Evolutionary conservation across 352 stramenopile species (phyloP), one percentile per base, ranked within the genome.

Genomic region (Saprolegnia diclina): DNA sequence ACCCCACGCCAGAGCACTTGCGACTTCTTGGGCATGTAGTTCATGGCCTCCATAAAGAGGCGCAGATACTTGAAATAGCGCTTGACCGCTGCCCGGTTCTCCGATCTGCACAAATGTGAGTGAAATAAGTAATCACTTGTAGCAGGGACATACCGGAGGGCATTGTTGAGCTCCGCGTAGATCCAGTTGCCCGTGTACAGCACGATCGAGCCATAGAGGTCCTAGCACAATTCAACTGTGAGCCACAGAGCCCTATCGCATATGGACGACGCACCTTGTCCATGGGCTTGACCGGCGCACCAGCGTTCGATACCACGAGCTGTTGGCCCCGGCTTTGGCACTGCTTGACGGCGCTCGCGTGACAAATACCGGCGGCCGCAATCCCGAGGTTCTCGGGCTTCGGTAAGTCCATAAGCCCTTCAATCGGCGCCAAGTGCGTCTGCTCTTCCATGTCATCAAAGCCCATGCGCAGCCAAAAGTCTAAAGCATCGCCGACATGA

Each of bases 391-490:
- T 65, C 11, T 29, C 35, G 18, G 56, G 56, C 29, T 46, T 24
- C 10, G 32, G 56, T 35, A 65, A 29, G 56, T 65, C 56, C 56
- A 65, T 65, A 32, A 65, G 35, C 18, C 56, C 56, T 65, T 65
- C 56, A 21, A 65, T 65, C 18, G 56, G 56, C n/a, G 56, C 56
- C 56, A 65, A 29, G 35, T 38, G 24, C 21, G 26, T 63, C 46
- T 65, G 56, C 37, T 65, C 56, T 52, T 65, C 56, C 56, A 65
- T 65, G 56, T 65, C 56, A 21, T 65, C 56, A 52, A 65, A 65
- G 37, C 56, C 56, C 56, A 65, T 65, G 18, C 56, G 56, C 18
- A 65, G 56, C 56, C 56, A 65, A 52, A 65, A 65, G 37, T 65
- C 56, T 50, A 65, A 3, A 24, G 5, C 14, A n/a, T n/a, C 7